Percentiles rank a stretch among this genome's conserved stretches.
These are phyloP conservation scores for Pseudogymnoascus sp. DNA, from an alignment of 2,329 filamentous ascomycete species.

Conservation along the genomic window DNA sequence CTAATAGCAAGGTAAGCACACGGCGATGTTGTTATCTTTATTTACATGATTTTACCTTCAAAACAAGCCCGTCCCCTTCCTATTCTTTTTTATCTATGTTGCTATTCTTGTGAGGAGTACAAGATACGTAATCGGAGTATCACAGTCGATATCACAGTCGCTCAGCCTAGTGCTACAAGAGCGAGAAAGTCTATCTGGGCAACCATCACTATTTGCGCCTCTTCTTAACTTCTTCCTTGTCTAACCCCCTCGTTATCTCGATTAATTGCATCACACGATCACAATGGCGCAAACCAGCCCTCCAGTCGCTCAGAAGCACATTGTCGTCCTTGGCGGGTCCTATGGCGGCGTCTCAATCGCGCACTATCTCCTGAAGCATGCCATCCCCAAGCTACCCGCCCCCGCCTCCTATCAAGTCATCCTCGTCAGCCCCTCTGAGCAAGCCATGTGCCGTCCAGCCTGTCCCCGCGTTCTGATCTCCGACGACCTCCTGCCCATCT, in stretches of 20 bases:
- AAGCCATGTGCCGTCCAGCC: conserved; percentile 36
- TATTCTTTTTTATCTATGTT: background rate
- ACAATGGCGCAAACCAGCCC: background rate
- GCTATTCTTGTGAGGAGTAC: background rate
- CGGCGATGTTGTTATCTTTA: background rate
- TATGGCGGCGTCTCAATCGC: conserved; percentile 43
- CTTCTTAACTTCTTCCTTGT: background rate
- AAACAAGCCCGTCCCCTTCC: background rate
- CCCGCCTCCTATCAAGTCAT: conserved; percentile 32
- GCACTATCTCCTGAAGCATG: conserved; percentile 46
- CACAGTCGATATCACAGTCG: background rate
- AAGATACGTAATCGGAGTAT: background rate
- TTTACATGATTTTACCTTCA: background rate
- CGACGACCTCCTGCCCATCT: conserved; percentile 34
- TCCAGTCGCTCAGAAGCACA: conserved; percentile 19
- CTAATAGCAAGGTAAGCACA: background rate
- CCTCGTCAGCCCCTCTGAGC: conserved; percentile 34
- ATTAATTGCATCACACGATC: background rate
- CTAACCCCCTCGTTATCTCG: background rate
- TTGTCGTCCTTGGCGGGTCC: conserved; percentile 45
- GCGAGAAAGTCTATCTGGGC: background rate
- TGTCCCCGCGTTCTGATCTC: conserved; percentile 40
- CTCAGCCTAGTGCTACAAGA: background rate
- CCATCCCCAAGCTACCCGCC: conserved; percentile 33
- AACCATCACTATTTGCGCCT: background rate